These are phyloP conservation scores for Suaeda aralocaspica DNA, from an alignment of 148 eudicot genomes.

Conservation along the genomic window DNA sequence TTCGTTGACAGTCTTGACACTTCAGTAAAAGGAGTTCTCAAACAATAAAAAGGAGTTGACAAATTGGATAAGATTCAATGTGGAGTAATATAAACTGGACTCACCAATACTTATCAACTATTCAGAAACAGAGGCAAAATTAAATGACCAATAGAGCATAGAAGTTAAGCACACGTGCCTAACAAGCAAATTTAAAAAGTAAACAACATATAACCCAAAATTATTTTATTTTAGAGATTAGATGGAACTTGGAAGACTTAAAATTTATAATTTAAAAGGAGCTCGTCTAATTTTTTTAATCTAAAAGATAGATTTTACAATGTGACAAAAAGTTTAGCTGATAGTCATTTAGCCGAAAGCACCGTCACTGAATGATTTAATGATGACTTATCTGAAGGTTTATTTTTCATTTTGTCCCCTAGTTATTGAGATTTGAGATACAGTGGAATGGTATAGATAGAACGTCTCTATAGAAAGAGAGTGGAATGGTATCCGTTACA, in stretches of 20 bases:
- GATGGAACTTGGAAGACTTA: neutral
- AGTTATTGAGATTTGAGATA: too few species aligned
- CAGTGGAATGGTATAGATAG: neutral
- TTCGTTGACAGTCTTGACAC: conserved; percentile 2
- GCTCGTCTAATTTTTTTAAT: too few species aligned
- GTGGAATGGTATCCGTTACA: neutral
- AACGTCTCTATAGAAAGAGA: neutral
- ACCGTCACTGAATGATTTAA: too few species aligned
- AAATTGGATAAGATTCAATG: neutral
- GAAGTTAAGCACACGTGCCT: neutral
- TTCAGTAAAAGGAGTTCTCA: neutral
- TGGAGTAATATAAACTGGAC: neutral
- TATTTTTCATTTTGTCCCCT: too few species aligned
- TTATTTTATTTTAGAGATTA: neutral
- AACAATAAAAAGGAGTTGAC: neutral
- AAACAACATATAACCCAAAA: neutral
- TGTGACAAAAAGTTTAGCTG: neutral
- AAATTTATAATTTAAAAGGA: neutral
- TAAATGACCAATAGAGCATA: neutral
- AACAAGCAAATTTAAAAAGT: neutral
- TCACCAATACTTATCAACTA: neutral
- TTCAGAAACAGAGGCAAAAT: neutral
- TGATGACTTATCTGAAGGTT: too few species aligned
- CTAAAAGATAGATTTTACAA: too few species aligned
- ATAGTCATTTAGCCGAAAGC: too few species aligned